Conservation (phyloP, 2,329 filamentous ascomycete genomes). For the Colletotrichum sidae region DNA sequence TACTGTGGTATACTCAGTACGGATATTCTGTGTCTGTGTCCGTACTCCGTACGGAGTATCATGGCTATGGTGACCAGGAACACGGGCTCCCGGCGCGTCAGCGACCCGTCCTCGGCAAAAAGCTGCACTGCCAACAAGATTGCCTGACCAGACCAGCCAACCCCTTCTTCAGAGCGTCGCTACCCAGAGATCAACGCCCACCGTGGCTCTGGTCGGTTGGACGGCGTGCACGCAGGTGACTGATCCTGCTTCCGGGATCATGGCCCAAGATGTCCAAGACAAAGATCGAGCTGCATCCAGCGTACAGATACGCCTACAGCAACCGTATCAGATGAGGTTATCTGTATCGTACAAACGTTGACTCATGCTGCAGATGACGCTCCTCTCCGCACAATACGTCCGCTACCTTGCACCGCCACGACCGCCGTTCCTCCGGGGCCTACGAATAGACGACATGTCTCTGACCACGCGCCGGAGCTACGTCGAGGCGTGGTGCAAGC, state of each 20-base stretch:
- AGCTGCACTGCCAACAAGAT: no score
- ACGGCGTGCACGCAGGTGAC: no score
- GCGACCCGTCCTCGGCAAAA: no score
- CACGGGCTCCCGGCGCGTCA: no score
- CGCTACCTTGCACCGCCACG: slow-evolving; percentile 26
- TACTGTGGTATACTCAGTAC: no score
- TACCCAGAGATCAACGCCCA: background rate
- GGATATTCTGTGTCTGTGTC: no score
- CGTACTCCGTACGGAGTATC: no score
- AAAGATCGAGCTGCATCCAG: background rate
- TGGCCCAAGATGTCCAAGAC: no score
- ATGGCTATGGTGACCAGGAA: no score
- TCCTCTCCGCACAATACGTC: slow-evolving; percentile 4
- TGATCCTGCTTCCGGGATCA: slow-evolving; percentile 11
- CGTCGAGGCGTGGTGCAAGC: slow-evolving; percentile 21
- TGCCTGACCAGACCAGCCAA: no score
- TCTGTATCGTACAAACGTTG: background rate
- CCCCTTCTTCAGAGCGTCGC: background rate
- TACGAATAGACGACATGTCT: slow-evolving; percentile 8
- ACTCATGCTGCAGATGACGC: slow-evolving; percentile 16
- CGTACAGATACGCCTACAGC: background rate
- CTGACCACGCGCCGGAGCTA: slow-evolving; percentile 21
- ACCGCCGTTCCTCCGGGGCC: slow-evolving; percentile 4
- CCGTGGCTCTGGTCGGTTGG: no score
- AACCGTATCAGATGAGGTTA: background rate